Conservation (phyloP, 495 filamentous ascomycete genomes). For the Lophiotrema nucula region DNA sequence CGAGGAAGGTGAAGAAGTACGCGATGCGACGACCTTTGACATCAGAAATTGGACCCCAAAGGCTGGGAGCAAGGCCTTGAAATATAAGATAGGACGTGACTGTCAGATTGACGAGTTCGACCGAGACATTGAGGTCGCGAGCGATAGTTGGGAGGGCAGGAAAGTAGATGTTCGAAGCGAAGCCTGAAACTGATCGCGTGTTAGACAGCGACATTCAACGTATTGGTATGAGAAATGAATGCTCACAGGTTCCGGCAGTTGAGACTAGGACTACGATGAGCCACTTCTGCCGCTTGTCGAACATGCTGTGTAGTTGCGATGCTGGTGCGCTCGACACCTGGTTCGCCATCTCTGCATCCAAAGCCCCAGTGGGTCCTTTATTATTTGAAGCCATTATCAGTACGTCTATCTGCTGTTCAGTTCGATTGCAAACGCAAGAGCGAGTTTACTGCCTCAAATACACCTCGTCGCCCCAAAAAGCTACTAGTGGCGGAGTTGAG, state of each 20-base stretch:
- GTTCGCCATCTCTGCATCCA: too few species aligned
- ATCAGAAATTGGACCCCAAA: slow-evolving; percentile 55
- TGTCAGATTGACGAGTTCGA: slow-evolving; percentile 50
- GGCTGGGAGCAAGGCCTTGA: slow-evolving; percentile 51
- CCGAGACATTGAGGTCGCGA: slow-evolving; percentile 44
- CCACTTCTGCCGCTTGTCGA: slow-evolving; percentile 14
- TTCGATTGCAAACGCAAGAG: too few species aligned
- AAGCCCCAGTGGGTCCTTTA: too few species aligned
- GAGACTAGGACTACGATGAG: slow-evolving; percentile 10
- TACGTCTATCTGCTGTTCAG: too few species aligned
- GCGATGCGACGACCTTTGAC: slow-evolving; percentile 49
- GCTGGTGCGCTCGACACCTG: too few species aligned
- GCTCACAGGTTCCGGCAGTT: slow-evolving; percentile 6
- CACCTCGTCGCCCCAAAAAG: too few species aligned
- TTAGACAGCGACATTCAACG: background rate
- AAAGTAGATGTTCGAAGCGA: slow-evolving; percentile 21
- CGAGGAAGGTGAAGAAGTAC: slow-evolving; percentile 49
- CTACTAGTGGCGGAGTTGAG: too few species aligned
- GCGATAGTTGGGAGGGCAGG: slow-evolving; percentile 51
- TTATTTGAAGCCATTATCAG: too few species aligned
- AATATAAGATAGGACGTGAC: slow-evolving; percentile 56
- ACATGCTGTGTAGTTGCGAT: too few species aligned
- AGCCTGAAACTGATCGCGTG: background rate
- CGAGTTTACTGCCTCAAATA: too few species aligned
- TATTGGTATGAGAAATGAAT: background rate